Conservation (phyloP, 352 stramenopile genomes). For the Blastocystis sp. region DNA sequence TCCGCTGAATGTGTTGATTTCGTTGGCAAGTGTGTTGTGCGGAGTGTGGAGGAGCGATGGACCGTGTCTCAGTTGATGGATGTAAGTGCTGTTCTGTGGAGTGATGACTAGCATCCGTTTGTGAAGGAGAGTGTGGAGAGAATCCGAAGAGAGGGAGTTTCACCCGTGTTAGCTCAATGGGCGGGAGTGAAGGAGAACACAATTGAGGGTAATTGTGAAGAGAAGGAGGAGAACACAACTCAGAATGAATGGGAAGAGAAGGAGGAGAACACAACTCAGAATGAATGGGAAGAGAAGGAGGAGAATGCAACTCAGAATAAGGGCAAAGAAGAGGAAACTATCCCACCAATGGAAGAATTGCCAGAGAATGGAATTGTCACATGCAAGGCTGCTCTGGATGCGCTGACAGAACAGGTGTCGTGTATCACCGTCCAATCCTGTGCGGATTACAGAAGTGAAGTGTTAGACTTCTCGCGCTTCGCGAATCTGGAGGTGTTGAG, state of each 20-base stretch:
- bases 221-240: not conserved
- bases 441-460: not conserved
- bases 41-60: no score
- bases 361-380: not conserved
- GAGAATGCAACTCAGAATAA: not conserved
- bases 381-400: not conserved
- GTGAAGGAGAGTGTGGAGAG: no score
- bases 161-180: no score
- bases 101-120: no score
- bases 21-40: no score
- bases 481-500: not conserved
- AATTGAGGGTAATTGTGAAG: not conserved
- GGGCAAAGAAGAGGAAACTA: not conserved
- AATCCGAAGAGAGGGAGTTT: no score
- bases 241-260: not conserved
- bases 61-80: no score
- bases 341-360: not conserved
- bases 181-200: not conserved
- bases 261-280: not conserved
- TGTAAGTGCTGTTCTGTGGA: no score
- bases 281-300: not conserved
- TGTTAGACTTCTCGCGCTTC: not conserved
- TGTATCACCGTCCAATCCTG: not conserved
- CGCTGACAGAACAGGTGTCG: not conserved
- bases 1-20: no score